Evolutionary conservation across 2,329 filamentous ascomycete genomes (phyloP).

Genomic region (Metarhizium brunneum): DNA sequence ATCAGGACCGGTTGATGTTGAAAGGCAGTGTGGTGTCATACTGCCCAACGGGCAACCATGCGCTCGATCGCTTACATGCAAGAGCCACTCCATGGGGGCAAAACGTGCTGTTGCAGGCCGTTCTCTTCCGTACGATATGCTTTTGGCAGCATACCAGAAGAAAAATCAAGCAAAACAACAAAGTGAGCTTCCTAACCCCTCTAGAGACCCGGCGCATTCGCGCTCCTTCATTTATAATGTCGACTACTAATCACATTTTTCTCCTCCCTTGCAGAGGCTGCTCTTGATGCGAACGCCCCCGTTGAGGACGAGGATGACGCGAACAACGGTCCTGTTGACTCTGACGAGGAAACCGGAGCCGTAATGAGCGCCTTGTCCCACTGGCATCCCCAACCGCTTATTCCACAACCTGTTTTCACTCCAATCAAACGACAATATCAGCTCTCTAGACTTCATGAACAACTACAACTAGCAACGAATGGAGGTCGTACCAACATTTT

Average conservation of each 20-base stretch:
- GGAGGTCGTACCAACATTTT: conserved; percentile 58
- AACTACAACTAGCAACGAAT: conserved; percentile 57
- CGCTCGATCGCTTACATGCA: conserved; percentile 83
- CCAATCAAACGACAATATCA: conserved; percentile 57
- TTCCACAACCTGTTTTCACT: conserved; percentile 53
- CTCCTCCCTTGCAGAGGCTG: conserved; percentile 55
- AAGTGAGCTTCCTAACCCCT: conserved; percentile 47
- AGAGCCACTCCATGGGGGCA: conserved; percentile 90
- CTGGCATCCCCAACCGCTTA: conserved; percentile 69
- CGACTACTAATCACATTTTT: conserved; percentile 1
- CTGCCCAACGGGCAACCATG: conserved; percentile 80
- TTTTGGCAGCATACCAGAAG: conserved; percentile 83
- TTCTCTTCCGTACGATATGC: conserved; percentile 85
- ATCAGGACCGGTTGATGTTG: conserved; percentile 77
- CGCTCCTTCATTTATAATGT: no score
- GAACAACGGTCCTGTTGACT: conserved; percentile 75
- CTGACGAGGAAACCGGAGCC: conserved; percentile 83
- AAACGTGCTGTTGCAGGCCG: conserved; percentile 82
- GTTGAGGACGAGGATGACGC: conserved; percentile 77
- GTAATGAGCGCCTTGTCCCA: conserved; percentile 75
- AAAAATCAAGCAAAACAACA: conserved; percentile 99
- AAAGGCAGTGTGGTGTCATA: conserved; percentile 84
- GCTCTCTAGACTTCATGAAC: conserved; percentile 53
- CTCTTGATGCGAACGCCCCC: conserved; percentile 88
- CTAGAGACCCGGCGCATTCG: neutral